Evolutionary conservation across 306 rosid genomes (phyloP).

Genomic region (Dryas alaskensis): DNA sequence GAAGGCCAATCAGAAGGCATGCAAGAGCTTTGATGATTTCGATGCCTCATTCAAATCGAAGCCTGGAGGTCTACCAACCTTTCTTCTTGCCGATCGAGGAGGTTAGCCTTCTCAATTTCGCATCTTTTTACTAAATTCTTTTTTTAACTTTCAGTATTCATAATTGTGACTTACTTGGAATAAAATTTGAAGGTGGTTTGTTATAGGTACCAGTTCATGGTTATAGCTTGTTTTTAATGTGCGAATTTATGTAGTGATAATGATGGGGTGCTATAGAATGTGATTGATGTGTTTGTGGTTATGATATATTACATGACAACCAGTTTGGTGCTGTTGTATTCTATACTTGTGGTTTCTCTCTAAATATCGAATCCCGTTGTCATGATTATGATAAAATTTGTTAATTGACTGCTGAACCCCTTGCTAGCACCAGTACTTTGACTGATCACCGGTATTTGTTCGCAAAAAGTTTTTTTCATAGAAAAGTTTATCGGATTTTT

Average conservation of each 20-base stretch:
- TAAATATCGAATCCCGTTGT: not conserved
- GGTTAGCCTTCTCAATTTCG: constrained; percentile 35
- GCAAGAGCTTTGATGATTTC: constrained; percentile 52
- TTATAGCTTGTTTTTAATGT: not conserved
- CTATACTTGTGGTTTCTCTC: not conserved
- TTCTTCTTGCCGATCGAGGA: constrained; percentile 90
- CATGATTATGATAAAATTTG: not conserved
- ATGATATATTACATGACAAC: not conserved
- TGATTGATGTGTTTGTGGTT: not conserved
- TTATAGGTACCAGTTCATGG: not conserved
- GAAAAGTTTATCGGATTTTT: not conserved
- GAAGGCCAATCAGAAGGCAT: constrained; percentile 69
- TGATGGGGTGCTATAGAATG: not conserved
- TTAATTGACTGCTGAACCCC: not conserved
- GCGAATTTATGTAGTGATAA: not conserved
- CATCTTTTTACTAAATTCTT: not conserved
- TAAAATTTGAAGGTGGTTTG: not conserved
- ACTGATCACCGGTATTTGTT: not conserved
- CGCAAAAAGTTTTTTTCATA: no score
- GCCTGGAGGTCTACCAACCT: constrained; percentile 74
- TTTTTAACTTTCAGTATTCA: not conserved
- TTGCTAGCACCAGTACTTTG: not conserved
- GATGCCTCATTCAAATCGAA: constrained; percentile 57
- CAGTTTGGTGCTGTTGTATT: not conserved
- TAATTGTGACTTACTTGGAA: not conserved